These are phyloP conservation scores for Coffea humblotiana DNA, from an alignment of 305 asterid genomes.

Conservation along the genomic window DNA sequence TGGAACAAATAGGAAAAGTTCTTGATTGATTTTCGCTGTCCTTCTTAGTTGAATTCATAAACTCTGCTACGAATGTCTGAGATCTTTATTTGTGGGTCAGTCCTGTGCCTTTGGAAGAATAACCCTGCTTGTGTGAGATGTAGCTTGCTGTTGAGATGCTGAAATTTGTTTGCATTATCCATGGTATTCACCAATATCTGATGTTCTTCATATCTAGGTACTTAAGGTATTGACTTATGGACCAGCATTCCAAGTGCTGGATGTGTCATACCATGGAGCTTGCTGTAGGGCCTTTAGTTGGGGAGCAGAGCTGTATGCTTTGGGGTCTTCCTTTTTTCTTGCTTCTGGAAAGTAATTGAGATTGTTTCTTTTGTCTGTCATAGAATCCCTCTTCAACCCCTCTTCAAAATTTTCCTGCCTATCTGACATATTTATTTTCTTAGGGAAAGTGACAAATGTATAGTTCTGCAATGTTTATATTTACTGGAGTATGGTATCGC, in stretches of 20 bases:
- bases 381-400: neutral
- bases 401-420: neutral
- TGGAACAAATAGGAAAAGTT: neutral
- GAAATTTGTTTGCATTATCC: neutral
- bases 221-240: constrained; percentile 7
- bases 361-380: neutral
- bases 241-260: constrained; percentile 4
- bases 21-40: neutral
- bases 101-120: neutral
- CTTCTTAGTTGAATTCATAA: neutral
- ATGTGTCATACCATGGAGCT: neutral
- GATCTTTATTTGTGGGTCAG: neutral
- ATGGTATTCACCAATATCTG: neutral
- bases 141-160: neutral
- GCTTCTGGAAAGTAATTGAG: neutral
- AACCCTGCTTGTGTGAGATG: neutral
- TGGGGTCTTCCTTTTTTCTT: neutral
- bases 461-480: neutral
- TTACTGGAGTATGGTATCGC: neutral
- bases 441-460: too few relatives aligned
- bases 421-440: neutral
- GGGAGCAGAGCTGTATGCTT: constrained; percentile 12
- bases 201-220: constrained; percentile 15
- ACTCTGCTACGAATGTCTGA: neutral
- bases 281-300: neutral